Conservation (phyloP, 306 rosid species). For the Begonia masoniana region DNA sequence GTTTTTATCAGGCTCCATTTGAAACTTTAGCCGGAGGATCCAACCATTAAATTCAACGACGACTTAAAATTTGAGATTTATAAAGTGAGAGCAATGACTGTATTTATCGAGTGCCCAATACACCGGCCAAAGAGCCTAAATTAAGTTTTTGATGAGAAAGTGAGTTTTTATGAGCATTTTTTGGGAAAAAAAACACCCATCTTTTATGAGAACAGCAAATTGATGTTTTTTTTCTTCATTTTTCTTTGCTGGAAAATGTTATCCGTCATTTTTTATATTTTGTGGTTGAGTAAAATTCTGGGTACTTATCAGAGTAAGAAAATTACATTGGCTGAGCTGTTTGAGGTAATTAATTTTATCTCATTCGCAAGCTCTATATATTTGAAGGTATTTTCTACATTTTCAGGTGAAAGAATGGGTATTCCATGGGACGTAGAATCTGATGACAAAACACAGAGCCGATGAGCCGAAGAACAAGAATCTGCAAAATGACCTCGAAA, state of each 20-base stretch:
- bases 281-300: no score
- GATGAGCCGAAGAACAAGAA: slow-evolving; percentile 22
- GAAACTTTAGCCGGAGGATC: background rate
- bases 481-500: slow-evolving; percentile 23
- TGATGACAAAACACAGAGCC: slow-evolving; percentile 31
- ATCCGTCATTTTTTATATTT: no score
- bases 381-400: background rate
- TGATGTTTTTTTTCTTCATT: background rate
- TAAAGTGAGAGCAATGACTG: background rate
- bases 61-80: background rate
- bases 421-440: slow-evolving; percentile 10
- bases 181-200: background rate
- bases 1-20: background rate
- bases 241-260: no score
- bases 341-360: no score
- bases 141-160: no score
- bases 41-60: background rate
- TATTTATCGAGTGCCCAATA: no score
- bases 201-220: background rate
- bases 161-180: no score
- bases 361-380: background rate
- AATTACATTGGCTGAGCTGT: no score
- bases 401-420: slow-evolving; percentile 13
- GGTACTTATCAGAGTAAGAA: no score
- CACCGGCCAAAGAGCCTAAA: no score